phyloP scores from a whole-genome alignment of 129 eudicot genomes.

The Apium graveolens region DNA sequence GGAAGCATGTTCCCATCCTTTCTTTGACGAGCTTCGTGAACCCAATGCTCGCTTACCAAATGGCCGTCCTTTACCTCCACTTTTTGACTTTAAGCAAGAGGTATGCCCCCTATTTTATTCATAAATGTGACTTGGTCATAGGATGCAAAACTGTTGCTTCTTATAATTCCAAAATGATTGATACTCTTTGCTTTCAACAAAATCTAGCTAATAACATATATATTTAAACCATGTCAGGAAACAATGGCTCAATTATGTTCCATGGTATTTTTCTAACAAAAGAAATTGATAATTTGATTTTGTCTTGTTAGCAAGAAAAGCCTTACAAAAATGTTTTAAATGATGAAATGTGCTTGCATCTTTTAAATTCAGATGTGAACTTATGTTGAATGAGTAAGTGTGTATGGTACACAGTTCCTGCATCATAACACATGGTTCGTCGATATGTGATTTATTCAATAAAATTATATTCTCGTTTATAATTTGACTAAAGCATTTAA shows the following conservation, averaged over 20 bases:
- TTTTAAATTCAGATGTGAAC: not conserved
- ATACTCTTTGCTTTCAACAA: not conserved
- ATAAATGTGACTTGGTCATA: not conserved
- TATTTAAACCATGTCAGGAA: not conserved
- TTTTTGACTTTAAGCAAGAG: conserved; percentile 91
- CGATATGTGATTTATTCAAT: not conserved
- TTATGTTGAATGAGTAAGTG: not conserved
- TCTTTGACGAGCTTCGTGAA: conserved; percentile 88
- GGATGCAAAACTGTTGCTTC: not conserved
- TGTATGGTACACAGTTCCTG: not conserved
- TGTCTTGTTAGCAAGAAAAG: not conserved
- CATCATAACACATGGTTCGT: not conserved
- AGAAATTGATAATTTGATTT: not conserved
- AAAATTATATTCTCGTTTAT: no score
- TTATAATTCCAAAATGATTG: not conserved
- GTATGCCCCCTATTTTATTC: conserved; percentile 18
- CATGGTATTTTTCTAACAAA: not conserved
- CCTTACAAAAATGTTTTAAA: not conserved
- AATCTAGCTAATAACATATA: not conserved
- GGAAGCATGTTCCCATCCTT: conserved; percentile 92
- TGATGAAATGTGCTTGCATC: not conserved
- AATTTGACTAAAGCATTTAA: no score
- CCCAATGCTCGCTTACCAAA: conserved; percentile 82
- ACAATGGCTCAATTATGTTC: not conserved
- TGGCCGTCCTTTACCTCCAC: conserved; percentile 86